These are phyloP conservation scores for Podaxis mareebaensis DNA, from an alignment of 768 basidiomycete genomes.

Conservation along the genomic window DNA sequence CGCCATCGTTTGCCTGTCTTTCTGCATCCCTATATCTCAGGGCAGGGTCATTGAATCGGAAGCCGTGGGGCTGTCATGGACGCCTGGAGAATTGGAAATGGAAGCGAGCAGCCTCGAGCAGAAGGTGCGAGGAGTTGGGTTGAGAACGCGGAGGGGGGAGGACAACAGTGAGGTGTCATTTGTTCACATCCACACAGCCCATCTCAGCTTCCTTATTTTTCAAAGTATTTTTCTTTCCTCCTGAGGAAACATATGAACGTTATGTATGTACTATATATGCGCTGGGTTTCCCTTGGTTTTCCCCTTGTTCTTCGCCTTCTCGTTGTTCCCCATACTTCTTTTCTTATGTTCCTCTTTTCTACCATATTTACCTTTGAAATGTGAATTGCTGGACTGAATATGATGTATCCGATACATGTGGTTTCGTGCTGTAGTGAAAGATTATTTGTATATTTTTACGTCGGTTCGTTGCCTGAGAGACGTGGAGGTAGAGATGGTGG, in stretches of 20 bases:
- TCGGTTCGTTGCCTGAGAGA: neutral
- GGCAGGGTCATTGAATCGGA: neutral
- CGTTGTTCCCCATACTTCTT: neutral
- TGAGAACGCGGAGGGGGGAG: neutral
- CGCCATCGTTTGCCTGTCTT: neutral
- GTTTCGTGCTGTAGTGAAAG: neutral
- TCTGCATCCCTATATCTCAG: neutral
- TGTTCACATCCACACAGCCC: neutral
- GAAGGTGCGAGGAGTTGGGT: no score
- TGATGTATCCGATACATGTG: neutral
- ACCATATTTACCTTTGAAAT: neutral
- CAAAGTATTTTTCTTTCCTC: neutral
- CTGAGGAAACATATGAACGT: neutral
- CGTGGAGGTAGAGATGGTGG: neutral
- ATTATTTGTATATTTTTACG: neutral
- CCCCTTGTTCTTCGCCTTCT: neutral
- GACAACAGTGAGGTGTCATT: neutral
- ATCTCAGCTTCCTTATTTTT: neutral
- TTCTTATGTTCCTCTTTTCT: neutral
- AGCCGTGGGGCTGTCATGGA: neutral
- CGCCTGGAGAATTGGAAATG: neutral
- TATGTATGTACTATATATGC: conserved; percentile 5
- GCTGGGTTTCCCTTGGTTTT: neutral
- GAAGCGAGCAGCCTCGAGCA: neutral
- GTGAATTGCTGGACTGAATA: neutral